Percentiles rank a stretch among this genome's conserved stretches.
These are phyloP conservation scores for Dunaliella sp. DNA, from an alignment of 139 green algal genomes.

Conservation along the genomic window DNA sequence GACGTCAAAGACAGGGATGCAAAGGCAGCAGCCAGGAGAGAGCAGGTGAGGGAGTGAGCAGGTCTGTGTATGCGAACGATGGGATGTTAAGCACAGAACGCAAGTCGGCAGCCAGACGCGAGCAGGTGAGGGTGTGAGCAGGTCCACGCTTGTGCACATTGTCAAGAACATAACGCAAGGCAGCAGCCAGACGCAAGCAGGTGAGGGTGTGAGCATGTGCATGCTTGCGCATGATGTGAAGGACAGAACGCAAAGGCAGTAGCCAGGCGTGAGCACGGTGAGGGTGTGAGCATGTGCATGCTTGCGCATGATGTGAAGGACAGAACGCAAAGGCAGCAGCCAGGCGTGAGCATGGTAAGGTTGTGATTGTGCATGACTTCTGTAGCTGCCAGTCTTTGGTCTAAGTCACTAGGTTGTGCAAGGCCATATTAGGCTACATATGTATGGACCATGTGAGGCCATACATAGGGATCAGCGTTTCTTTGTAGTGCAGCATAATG, in stretches of 20 bases:
- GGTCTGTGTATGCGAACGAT: slow-evolving; percentile 73
- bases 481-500: too few species aligned
- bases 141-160: slow-evolving; percentile 73
- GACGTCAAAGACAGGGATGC: slow-evolving; percentile 57
- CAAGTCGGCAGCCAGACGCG: slow-evolving; percentile 45
- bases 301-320: neutral
- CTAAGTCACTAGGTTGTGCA: too few species aligned
- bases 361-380: neutral
- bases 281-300: neutral
- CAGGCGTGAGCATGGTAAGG: too few species aligned
- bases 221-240: slow-evolving; percentile 22
- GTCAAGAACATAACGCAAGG: slow-evolving; percentile 40
- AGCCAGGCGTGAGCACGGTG: too few species aligned
- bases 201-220: slow-evolving; percentile 77
- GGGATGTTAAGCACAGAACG: slow-evolving; percentile 42
- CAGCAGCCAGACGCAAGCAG: slow-evolving; percentile 43
- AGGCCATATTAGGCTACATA: too few species aligned
- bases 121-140: slow-evolving; percentile 57
- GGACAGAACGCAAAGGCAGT: neutral
- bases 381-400: too few species aligned
- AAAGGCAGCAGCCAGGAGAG: slow-evolving; percentile 46
- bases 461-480: too few species aligned
- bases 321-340: neutral
- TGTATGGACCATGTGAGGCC: too few species aligned
- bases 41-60: slow-evolving; percentile 57